phyloP scores from a whole-genome alignment of 805 yeast genomes.

The Candida koratica region DNA sequence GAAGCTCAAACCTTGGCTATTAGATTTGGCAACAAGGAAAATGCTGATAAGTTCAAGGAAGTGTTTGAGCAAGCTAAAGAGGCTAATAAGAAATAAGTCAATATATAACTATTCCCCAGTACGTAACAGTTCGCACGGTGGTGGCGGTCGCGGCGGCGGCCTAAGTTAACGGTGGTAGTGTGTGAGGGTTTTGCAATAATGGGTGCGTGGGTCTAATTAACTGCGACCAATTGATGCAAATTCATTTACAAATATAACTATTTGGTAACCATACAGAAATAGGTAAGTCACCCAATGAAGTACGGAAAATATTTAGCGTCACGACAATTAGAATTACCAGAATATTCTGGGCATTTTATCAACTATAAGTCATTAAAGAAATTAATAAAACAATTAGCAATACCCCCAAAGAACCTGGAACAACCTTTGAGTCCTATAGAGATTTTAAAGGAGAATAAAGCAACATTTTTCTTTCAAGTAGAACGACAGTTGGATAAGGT shows the following conservation, averaged over 20 bases:
- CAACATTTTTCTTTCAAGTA: conserved; percentile 80
- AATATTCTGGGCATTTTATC: conserved; percentile 88
- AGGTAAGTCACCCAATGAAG: conserved; percentile 48
- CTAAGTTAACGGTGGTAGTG: too few species aligned
- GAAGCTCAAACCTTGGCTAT: conserved; percentile 96
- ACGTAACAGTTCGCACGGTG: not conserved
- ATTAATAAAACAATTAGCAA: conserved; percentile 77
- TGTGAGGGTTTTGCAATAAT: too few species aligned
- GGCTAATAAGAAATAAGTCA: conserved; percentile 14
- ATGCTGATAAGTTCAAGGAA: conserved; percentile 93
- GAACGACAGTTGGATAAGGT: conserved; percentile 96
- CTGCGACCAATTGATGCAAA: conserved; percentile 7
- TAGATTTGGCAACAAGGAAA: conserved; percentile 86
- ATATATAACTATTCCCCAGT: not conserved
- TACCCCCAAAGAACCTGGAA: conserved; percentile 23
- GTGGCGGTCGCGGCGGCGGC: not conserved
- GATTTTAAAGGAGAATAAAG: conserved; percentile 79
- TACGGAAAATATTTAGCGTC: conserved; percentile 95
- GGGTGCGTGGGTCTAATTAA: conserved; percentile 8
- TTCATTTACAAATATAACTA: not conserved
- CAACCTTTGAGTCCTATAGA: conserved; percentile 23
- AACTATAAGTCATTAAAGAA: conserved; percentile 92
- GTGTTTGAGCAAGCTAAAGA: conserved; percentile 83
- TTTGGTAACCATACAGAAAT: not conserved
- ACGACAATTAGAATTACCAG: conserved; percentile 91